Evolutionary conservation across 805 yeast genomes (phyloP), one percentile per base, ranked within the genome.

Genomic region (Priceomyces haplophilus): DNA sequence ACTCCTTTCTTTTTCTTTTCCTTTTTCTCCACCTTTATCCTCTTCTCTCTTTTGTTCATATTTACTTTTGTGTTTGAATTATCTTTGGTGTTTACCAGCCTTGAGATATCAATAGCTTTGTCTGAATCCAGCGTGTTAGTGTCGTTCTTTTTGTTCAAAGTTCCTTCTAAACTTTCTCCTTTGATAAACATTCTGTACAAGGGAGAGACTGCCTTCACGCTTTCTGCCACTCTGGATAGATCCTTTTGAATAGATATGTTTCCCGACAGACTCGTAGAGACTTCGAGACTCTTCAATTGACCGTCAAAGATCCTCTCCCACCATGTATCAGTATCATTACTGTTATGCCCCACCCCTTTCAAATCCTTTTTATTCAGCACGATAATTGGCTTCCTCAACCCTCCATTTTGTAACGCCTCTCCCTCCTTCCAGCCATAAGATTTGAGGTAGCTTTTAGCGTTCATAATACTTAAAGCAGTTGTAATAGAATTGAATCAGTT

Each of bases 251-350:
- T 82, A 7, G 70, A 59, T 0, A 86, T 72, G 1, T 55, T 62
- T 1, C 68, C 68, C 3, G 55, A 58, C 3, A 37, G 45, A 2
- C 58, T 48, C 29, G 55, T 64, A 12, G 54, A 59, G 6, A 88
- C 87, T 44, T 86, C 88, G 39, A 93, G 61, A 7, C 80, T 77
- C 56, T 88, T 87, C 49, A 91, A 73, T 51, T 89, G 97, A 1
- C 97, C 97, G 62, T 91, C 97, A 67, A 93, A 93, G 35, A 91
- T 72, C 49, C 87, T 76, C 52, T 91, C 99, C 99, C 99, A 91
- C 99, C 99, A 91, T 36, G 88, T 84, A 50, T 87, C 96, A 12
- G 82, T 78, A 51, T 88, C 93, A 40, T 80, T 83, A 18, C 76
- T 75, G 19, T 79, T 82, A 57, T 85, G 83, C 0, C 99, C 99